Evolutionary conservation across 352 stramenopile genomes (phyloP).

Genomic region (Phytophthora rubi): DNA sequence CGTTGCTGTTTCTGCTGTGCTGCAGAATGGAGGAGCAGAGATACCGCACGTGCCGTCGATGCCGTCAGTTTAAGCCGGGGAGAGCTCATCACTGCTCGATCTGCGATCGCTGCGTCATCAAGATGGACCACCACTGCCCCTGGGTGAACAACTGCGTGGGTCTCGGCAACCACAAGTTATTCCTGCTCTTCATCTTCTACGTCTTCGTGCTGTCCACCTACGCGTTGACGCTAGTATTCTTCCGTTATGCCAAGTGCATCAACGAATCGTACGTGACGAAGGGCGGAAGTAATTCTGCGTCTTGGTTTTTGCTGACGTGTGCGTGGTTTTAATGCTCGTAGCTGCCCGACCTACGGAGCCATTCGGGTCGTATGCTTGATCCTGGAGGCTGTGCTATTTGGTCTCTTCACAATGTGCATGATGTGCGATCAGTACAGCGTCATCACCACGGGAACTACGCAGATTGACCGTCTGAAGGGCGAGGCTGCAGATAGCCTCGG

Average conservation of each 20-base stretch:
- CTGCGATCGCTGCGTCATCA: slow-evolving; percentile 96
- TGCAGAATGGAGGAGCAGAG: slow-evolving; percentile 81
- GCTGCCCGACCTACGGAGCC: slow-evolving; percentile 75
- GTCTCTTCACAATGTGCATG: slow-evolving; percentile 99
- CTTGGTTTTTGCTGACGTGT: slow-evolving; percentile 11
- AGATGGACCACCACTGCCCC: slow-evolving; percentile 99
- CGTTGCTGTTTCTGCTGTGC: slow-evolving; percentile 4
- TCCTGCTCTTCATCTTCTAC: slow-evolving; percentile 91
- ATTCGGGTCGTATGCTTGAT: slow-evolving; percentile 87
- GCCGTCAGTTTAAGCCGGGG: slow-evolving; percentile 96
- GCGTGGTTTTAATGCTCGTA: slow-evolving; percentile 23
- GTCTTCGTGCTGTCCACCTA: slow-evolving; percentile 96
- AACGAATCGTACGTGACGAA: slow-evolving; percentile 71
- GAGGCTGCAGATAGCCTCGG: slow-evolving; percentile 75
- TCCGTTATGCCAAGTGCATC: slow-evolving; percentile 89
- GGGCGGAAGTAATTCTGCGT: neutral
- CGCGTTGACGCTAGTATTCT: slow-evolving; percentile 92
- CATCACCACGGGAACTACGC: slow-evolving; percentile 94
- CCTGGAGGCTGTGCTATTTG: slow-evolving; percentile 94
- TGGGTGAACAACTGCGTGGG: slow-evolving; percentile 99
- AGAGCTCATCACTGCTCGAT: slow-evolving; percentile 97
- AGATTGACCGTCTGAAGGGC: slow-evolving; percentile 98
- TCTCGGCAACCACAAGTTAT: slow-evolving; percentile 99
- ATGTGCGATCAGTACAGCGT: slow-evolving; percentile 98
- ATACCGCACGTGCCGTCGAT: slow-evolving; percentile 89